Percentiles rank a stretch among this genome's conserved stretches.
These are phyloP conservation scores for Kodamaea sp. DNA, from an alignment of 1,139 yeast genomes.

Conservation along the genomic window DNA sequence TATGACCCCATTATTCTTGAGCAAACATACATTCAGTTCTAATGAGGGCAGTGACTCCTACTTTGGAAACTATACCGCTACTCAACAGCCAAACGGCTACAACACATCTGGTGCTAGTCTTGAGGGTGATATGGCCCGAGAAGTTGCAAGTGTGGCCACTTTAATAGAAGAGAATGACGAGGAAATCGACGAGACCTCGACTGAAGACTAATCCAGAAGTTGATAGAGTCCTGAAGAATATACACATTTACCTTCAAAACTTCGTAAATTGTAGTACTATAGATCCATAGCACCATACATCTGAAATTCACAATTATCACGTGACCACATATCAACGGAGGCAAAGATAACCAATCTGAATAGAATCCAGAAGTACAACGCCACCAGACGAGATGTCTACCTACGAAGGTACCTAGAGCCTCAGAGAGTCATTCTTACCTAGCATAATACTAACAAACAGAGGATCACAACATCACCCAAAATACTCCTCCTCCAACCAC, in stretches of 20 bases:
- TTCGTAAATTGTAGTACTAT: no score
- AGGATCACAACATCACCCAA: conserved; percentile 32
- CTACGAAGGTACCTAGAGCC: conserved; percentile 40
- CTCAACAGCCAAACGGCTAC: neutral
- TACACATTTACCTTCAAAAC: no score
- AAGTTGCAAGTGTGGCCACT: conserved; percentile 8
- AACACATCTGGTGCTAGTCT: neutral
- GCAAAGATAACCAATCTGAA: no score
- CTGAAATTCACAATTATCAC: no score
- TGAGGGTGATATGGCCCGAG: conserved; percentile 1
- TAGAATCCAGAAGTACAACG: no score
- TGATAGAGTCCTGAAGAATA: no score
- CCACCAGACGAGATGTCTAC: conserved; percentile 14
- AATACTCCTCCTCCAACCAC: conserved; percentile 13
- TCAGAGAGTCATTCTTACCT: no score
- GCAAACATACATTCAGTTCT: conserved; percentile 7
- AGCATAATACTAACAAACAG: conserved; percentile 28
- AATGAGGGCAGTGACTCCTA: conserved; percentile 13
- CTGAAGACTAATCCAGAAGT: no score
- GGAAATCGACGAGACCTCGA: conserved; percentile 7
- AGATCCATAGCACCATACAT: no score
- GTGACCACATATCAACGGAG: no score
- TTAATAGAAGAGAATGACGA: conserved; percentile 15
- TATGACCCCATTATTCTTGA: conserved; percentile 47
- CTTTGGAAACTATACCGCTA: conserved; percentile 12